Evolutionary conservation across 179 eudicot species (phyloP), one percentile per base, ranked within the genome.

Genomic region (Heliamphora ciliata): DNA sequence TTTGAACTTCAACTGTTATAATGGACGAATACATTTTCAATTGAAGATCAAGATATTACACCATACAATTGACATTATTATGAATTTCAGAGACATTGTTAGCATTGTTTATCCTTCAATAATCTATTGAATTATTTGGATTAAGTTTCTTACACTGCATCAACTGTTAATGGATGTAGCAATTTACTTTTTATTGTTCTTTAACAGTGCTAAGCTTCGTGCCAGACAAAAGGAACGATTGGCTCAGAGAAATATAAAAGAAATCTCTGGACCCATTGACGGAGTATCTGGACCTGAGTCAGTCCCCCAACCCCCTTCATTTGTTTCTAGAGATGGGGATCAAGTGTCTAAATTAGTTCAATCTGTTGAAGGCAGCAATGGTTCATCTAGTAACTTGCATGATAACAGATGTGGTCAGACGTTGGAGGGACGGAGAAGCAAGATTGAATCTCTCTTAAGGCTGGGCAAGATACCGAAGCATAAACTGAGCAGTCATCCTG

Each of bases 151-250:
- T 51, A 75, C 69, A 75, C 13, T 44, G 40, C 17, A 8, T 40
- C 6, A 48, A 8, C 9, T 74, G 55, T 14, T 77, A 46, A 58
- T 59, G 70, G 40, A 80, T 75, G 6, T 21, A 44, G 65, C 40
- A 24, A 15, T 72, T 71, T 59, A 47, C 77, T 58, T 52, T 80
- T 82, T 63, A 77, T 81, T 83, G 69, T 83, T 15, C 0, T 44
- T 84, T 76, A 24, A 80, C 91, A 97, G 99, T 84, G 85, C 90
- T 6, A 92, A 83, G 89, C 98, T 96, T 82, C 98, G 98, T 83
- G 88, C 93, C 69, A 86, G 98, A 84, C 98, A 95, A 84, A 95
- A 93, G 71, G 92, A 89, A 79, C 91, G 97, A 55, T 83, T 96
- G 76, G 93, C 94, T 84, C 87, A 40, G 82, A 88, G 86, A 79